Evolutionary conservation across 768 basidiomycete species (phyloP), one percentile per base, ranked within the genome.

Genomic region (Scleroderma citrinum): DNA sequence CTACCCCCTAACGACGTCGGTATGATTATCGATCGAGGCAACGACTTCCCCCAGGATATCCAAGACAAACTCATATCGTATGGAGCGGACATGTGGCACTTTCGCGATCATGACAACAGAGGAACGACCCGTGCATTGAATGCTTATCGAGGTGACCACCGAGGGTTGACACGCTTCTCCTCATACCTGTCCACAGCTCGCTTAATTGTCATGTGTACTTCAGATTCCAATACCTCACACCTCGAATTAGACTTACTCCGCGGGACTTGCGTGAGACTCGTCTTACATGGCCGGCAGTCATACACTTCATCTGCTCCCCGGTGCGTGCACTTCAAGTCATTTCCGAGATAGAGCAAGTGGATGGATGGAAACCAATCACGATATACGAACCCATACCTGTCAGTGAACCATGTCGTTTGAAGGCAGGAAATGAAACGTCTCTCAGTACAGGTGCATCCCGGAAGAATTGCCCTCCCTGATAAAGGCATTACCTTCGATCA

Each of bases 311-410:
- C 19, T 94, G 91, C 61, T 90, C 90, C 3, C 91, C 92, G 0
- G 62, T 71, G 2, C 77, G 92, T 37, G 88, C 89, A 4, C 63
- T 71, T 13, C 69, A 70, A 5, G 85, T 94, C 49, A 70, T 88
- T 53, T 73, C 76, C 31, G 84, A 93, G 62, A 74, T 86, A 12
- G 60, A 70, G 3, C 61, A 71, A 44, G 64, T 78, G 11, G 60
- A 70, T 3, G 73, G 60, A 10, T 92, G 91, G 88, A 58, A 68
- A 7, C 86, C 92, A 5, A 69, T 70, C 39, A 75, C 79, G 2
- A 80, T 93, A 37, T 95, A 84, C 56, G 92, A 94, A 67, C 92
- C 92, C 2, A 87, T 92, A 54, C 91, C 90, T 49, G 90, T 91
- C 43, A 49, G 81, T 73, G 3, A 23, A 43, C 19, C 44, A 39